phyloP scores from a whole-genome alignment of 768 basidiomycete species.

The Suillus brevipes region DNA sequence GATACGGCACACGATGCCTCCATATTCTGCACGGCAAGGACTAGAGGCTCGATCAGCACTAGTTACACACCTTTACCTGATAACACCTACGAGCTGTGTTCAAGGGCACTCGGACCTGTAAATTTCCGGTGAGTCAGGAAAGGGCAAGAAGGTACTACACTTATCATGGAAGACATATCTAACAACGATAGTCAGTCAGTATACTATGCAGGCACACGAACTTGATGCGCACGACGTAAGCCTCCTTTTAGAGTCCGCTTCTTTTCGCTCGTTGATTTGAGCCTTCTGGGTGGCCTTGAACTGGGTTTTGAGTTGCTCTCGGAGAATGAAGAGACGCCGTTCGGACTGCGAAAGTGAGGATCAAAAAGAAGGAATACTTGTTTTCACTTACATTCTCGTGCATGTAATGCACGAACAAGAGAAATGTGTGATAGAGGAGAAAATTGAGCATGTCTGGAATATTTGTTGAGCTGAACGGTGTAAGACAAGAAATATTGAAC shows the following conservation, averaged over 20 bases:
- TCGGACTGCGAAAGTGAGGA: constrained; percentile 38
- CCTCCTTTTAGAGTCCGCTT: constrained; percentile 79
- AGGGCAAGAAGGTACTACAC: constrained; percentile 24
- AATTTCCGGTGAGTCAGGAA: constrained; percentile 19
- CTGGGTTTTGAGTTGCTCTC: constrained; percentile 75
- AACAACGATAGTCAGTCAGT: constrained; percentile 8
- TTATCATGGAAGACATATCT: constrained; percentile 83
- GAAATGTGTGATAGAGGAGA: constrained; percentile 74
- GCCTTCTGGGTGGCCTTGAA: constrained; percentile 70
- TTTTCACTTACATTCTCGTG: constrained; percentile 51
- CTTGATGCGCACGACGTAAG: constrained; percentile 66
- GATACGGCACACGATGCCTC: constrained; percentile 73
- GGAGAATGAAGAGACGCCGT: constrained; percentile 64
- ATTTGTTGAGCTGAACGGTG: constrained; percentile 32
- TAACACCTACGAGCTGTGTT: constrained; percentile 60
- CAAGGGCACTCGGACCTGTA: constrained; percentile 77
- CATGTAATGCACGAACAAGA: constrained; percentile 76
- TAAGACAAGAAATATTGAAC: constrained; percentile 16
- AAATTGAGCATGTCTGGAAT: constrained; percentile 57
- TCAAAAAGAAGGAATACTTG: not conserved
- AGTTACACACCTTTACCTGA: constrained; percentile 5
- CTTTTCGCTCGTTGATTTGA: constrained; percentile 72
- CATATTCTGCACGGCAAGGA: constrained; percentile 92
- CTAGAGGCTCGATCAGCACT: constrained; percentile 19
- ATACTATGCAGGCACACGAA: constrained; percentile 16